phyloP scores from a whole-genome alignment of 192 early-diverging fungal species.

The Linnemannia schmuckeri region DNA sequence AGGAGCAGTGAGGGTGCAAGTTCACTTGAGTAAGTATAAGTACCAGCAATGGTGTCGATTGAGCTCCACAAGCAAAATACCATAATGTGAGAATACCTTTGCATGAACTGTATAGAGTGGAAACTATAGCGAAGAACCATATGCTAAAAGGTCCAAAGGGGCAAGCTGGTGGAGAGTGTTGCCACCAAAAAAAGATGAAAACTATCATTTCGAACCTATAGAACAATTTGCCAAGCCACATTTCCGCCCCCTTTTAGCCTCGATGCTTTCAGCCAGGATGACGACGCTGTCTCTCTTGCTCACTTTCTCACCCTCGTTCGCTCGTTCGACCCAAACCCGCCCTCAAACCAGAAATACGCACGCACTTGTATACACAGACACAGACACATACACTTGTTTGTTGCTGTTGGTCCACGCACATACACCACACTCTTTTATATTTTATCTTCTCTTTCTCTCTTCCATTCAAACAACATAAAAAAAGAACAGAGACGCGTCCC shows the following conservation, averaged over 20 bases:
- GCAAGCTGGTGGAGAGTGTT: no score
- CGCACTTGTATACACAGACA: background rate
- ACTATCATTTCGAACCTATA: no score
- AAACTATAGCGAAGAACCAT: no score
- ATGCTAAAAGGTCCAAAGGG: no score
- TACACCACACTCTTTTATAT: no score
- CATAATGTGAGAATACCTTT: no score
- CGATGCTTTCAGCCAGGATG: background rate
- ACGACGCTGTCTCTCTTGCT: background rate
- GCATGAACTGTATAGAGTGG: no score
- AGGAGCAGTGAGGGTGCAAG: background rate
- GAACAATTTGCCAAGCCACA: no score
- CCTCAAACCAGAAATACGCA: background rate
- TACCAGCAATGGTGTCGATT: background rate
- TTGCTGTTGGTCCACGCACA: background rate
- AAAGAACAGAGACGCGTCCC: slow-evolving; percentile 11
- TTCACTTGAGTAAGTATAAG: no score
- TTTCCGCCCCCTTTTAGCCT: no score
- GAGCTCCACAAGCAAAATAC: no score
- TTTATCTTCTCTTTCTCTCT: background rate
- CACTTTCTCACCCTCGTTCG: background rate
- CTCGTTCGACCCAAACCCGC: background rate
- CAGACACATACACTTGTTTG: background rate
- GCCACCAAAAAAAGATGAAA: no score
- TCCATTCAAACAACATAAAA: background rate